Evolutionary conservation across 768 basidiomycete species (phyloP), one percentile per base, ranked within the genome.

Genomic region (Mycena olivaceomarginata): DNA sequence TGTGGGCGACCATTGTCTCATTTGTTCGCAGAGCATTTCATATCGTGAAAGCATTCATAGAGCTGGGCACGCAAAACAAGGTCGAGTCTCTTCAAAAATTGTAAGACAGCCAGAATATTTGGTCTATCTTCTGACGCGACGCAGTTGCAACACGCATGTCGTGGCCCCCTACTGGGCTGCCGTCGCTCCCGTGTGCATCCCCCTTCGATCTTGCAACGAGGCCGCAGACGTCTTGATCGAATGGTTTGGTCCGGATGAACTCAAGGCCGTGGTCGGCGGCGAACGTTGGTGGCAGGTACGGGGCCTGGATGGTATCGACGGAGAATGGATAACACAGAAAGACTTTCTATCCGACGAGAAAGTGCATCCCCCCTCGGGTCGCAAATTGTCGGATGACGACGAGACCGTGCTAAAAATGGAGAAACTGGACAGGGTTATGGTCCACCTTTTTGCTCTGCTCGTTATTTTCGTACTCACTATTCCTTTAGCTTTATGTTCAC

Each of bases 231-330:
- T 88, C n/a, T 86, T 96, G 25, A 91, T 94, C 57, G 85, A 92
- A 67, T 94, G 93, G 87, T 92, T 96, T 70, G 94, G 94, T 2
- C 92, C 94, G 0, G 92, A 94, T 43, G 91, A 93, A 76, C 89
- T 95, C 40, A 90, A 91, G 81, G 84, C 87, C 40, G 90, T 95
- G 16, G 93, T 94, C 12, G 96, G 96, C 39, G 96, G 95, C 3
- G 91, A 92, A 72, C 88, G 92, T 72, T 97, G 95, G 96, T 96
- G 95, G 96, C 95, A 96, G 84, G 92, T 95, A 43, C 89, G 94
- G 53, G 93, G 93, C 9, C 85, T 94, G 41, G 89, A 91, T 70
- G 94, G 94, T 2, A 85, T 95, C 1, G 94, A 95, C 75, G 91
- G 86, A 3, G 92, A 93, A 81, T 92, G 92, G 92, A 87, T 93